Percentiles rank a stretch among this genome's conserved stretches.
phyloP scores from a whole-genome alignment of 1,139 yeast genomes.

The Sugiyamaella pinicola region DNA sequence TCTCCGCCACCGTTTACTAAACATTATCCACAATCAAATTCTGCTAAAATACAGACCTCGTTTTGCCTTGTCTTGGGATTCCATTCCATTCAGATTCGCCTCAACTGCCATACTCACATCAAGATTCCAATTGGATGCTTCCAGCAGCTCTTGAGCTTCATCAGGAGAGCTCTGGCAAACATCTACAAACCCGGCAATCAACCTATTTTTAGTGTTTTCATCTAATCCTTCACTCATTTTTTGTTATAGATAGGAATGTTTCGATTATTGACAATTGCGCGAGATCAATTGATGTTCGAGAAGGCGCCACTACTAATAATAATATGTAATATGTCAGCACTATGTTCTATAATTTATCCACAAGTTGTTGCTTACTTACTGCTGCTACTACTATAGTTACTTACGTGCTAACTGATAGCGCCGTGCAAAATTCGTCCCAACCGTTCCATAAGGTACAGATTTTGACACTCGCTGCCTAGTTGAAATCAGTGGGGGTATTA shows the following conservation, averaged over 20 bases:
- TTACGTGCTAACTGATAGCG: too few relatives aligned
- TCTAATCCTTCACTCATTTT: constrained; percentile 18
- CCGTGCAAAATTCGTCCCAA: too few relatives aligned
- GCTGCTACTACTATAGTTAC: too few relatives aligned
- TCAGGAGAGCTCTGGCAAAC: constrained; percentile 50
- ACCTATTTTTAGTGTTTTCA: constrained; percentile 33
- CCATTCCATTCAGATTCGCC: too few relatives aligned
- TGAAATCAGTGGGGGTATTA: too few relatives aligned
- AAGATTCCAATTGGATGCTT: constrained; percentile 47
- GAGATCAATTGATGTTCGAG: background rate
- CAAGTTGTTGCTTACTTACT: too few relatives aligned
- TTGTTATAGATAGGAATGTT: background rate
- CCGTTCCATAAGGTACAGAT: too few relatives aligned
- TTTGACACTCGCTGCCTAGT: too few relatives aligned
- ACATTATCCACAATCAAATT: too few relatives aligned
- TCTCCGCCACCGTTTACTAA: too few relatives aligned
- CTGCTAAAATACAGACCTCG: too few relatives aligned
- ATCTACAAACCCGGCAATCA: constrained; percentile 56
- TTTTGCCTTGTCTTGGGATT: too few relatives aligned
- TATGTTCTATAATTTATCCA: background rate
- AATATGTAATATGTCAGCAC: background rate
- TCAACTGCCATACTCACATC: constrained; percentile 40
- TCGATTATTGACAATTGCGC: background rate
- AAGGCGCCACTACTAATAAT: background rate
- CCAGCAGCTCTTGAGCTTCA: constrained; percentile 50